Conservation (phyloP, 176 grass and related monocot species). For the Bothriochloa decipiens region DNA sequence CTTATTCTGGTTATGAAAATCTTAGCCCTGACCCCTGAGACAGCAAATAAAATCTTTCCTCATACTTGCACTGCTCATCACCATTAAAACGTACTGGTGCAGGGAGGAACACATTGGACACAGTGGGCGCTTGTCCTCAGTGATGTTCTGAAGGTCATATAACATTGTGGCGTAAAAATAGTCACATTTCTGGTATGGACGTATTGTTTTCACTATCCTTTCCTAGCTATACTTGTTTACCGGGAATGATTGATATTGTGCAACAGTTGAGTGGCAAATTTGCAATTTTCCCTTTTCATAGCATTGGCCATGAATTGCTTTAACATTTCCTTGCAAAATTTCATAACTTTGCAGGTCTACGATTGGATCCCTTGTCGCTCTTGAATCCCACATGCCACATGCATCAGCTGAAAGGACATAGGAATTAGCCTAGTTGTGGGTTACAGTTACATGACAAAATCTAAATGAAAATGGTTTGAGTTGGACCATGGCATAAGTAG, state of each 20-base stretch:
- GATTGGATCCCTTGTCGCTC: conserved; percentile 62
- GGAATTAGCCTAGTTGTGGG: neutral
- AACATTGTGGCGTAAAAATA: neutral
- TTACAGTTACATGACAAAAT: neutral
- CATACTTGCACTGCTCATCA: neutral
- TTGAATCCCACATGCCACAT: conserved; percentile 80
- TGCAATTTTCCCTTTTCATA: neutral
- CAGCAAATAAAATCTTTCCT: neutral
- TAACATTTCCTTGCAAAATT: neutral
- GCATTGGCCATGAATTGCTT: neutral
- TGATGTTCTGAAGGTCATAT: conserved; percentile 73
- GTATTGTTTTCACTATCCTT: neutral
- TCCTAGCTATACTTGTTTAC: neutral
- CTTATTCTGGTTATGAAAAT: neutral
- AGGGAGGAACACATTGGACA: conserved; percentile 99
- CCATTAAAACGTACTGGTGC: conserved; percentile 5
- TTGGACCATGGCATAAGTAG: neutral
- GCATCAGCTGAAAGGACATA: conserved; percentile 65
- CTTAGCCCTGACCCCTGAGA: neutral
- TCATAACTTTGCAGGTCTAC: conserved; percentile 47
- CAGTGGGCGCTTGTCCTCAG: conserved; percentile 90
- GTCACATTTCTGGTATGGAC: neutral
- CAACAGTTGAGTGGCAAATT: neutral
- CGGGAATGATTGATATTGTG: neutral
- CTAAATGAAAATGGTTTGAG: neutral